Evolutionary conservation across 2,329 filamentous ascomycete species (phyloP), one percentile per base, ranked within the genome.

Genomic region (Alternaria panax): DNA sequence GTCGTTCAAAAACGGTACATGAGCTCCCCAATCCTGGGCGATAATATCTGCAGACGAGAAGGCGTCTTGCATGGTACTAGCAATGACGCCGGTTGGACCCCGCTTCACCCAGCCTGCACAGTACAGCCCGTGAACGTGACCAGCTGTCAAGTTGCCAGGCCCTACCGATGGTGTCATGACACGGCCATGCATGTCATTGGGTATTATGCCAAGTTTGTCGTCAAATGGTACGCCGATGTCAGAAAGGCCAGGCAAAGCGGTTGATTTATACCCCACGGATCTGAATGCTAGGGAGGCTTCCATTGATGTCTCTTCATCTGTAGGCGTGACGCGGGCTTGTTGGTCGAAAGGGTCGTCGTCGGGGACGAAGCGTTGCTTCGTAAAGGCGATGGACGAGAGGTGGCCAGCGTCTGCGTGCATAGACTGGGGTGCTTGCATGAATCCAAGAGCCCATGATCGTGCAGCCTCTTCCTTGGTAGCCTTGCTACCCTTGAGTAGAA

Each of bases 71-170:
- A 99, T 96, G 0, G 95, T 99, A 28, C 90, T 93, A 1, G 94
- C 94, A 75, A 99, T 99, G 4, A 98, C 93, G 2, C 95, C 95
- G 0, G 93, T 97, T 0, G 95, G 94, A 0, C 95, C 95, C 34
- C 90, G 87, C 81, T 98, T 98, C 9, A 97, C 93, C 95, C 95
- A 99, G 0, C 95, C 95, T 16, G 94, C 91, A 66, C 93, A 96
- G 79, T 99, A 99, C 27, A 97, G 78, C 0, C 94, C 92, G 0
- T 89, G 87, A 0, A 91, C 71, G 75, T 86, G 73, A 65, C 81
- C 71, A 62, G 84, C 79, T 65, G 81, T 68, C 52, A 83, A 70
- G 59, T 77, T 65, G 65, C 78, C 68, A 67, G 81, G 71, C 3
- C 72, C 74, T 16, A 51, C 52, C 8, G 68, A 66, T 3, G 79